These are phyloP conservation scores for Petunia axillaris DNA, from an alignment of 257 asterid species.

Conservation along the genomic window DNA sequence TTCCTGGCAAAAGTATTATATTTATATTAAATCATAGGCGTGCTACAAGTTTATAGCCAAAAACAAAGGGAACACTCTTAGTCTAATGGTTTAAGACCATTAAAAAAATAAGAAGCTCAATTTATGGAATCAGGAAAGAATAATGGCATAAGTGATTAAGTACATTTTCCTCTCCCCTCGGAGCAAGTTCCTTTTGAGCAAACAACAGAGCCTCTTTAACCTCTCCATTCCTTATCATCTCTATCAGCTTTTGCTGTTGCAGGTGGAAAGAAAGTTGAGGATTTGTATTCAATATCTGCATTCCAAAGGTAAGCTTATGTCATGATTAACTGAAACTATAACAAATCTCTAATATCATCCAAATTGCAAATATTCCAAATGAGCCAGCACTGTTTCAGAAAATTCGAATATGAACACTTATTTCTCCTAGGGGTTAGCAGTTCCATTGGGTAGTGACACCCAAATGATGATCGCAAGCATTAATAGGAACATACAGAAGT, in stretches of 20 bases:
- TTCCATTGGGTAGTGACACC: no score
- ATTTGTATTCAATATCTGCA: constrained; percentile 89
- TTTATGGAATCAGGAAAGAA: not conserved
- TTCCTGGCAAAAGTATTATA: constrained; percentile 47
- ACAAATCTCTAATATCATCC: no score
- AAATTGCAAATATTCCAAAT: no score
- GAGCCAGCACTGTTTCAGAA: no score
- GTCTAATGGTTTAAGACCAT: no score
- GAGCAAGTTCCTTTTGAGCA: constrained; percentile 96
- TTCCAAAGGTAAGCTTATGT: constrained; percentile 24
- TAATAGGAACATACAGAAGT: no score
- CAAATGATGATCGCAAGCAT: no score
- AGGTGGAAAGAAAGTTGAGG: constrained; percentile 93
- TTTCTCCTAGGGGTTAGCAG: no score
- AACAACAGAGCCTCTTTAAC: constrained; percentile 85
- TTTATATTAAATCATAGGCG: not conserved
- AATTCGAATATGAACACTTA: no score
- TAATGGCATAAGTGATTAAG: not conserved
- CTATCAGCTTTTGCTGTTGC: constrained; percentile 87
- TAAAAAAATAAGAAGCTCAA: not conserved
- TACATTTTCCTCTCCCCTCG: constrained; percentile 94
- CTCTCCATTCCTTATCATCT: constrained; percentile 75
- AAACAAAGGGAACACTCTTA: no score
- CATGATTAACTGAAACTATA: not conserved
- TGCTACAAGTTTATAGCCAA: no score